Evolutionary conservation across 73 alveolate species (phyloP).

Genomic region (Paramecium sonneborni): DNA sequence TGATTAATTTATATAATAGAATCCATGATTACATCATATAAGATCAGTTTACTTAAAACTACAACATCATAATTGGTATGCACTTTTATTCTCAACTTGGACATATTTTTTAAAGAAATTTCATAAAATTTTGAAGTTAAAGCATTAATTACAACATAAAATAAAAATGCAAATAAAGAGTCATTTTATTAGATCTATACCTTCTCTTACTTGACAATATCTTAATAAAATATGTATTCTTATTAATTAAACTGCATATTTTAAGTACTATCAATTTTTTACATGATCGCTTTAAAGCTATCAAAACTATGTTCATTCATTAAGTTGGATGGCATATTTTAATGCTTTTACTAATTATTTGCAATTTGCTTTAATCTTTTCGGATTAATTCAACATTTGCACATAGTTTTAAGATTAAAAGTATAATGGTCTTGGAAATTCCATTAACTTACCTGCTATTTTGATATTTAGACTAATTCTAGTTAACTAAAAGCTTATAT

Average conservation of each 20-base stretch:
- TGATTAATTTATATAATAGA: background rate
- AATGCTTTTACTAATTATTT: background rate
- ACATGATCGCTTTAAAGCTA: conserved; percentile 25
- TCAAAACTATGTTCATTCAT: background rate
- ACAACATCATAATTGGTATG: background rate
- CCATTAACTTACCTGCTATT: background rate
- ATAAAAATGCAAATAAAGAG: background rate
- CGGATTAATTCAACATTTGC: background rate
- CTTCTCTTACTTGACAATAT: conserved; percentile 9
- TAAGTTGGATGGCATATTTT: conserved; percentile 9
- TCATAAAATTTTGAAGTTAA: background rate
- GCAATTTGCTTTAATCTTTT: background rate
- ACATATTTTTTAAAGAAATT: conserved; percentile 18
- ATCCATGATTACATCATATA: background rate
- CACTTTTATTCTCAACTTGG: background rate
- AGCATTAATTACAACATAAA: background rate
- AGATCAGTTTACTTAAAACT: background rate
- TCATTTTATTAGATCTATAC: background rate
- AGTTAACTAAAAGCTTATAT: background rate
- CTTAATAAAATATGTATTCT: background rate
- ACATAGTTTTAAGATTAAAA: conserved; percentile 16
- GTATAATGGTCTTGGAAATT: conserved; percentile 17
- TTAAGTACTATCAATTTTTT: background rate
- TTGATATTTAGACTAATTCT: background rate
- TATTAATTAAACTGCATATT: background rate